phyloP scores from a whole-genome alignment of 73 alveolate genomes.

The Paramecium pentaurelia region DNA sequence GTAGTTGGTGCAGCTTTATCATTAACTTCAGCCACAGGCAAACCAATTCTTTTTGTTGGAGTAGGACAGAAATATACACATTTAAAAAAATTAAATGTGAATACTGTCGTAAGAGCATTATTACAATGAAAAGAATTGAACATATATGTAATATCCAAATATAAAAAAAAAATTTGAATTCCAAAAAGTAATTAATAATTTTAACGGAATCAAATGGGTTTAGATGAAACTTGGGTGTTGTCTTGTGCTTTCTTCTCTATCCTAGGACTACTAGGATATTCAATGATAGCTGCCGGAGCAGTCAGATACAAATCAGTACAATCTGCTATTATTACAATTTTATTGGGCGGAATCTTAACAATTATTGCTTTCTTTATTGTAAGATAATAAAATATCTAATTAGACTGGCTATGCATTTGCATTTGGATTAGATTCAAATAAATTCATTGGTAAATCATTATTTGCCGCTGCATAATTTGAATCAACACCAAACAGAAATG shows the following conservation, averaged over 20 bases:
- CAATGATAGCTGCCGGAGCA: background rate
- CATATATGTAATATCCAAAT: background rate
- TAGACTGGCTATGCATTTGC: constrained; percentile 68
- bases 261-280: background rate
- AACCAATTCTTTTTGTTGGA: constrained; percentile 99
- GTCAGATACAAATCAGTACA: constrained; percentile 10
- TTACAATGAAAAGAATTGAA: constrained; percentile 45
- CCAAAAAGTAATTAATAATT: constrained; percentile 1
- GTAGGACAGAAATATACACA: constrained; percentile 98
- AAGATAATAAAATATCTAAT: background rate
- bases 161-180: background rate
- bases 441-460: constrained; percentile 35
- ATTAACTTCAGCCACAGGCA: constrained; percentile 99
- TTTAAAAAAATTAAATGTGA: constrained; percentile 89
- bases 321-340: constrained; percentile 10
- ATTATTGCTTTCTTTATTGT: background rate
- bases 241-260: background rate
- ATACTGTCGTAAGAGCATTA: constrained; percentile 82
- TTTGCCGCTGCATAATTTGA: constrained; percentile 54
- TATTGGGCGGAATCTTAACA: constrained; percentile 5
- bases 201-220: constrained; percentile 9
- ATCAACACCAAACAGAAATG: constrained; percentile 6
- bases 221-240: constrained; percentile 24
- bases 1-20: constrained; percentile 98
- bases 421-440: constrained; percentile 50